Conservation (phyloP, 2,329 filamentous ascomycete genomes). For the Aureobasidium sp. region DNA sequence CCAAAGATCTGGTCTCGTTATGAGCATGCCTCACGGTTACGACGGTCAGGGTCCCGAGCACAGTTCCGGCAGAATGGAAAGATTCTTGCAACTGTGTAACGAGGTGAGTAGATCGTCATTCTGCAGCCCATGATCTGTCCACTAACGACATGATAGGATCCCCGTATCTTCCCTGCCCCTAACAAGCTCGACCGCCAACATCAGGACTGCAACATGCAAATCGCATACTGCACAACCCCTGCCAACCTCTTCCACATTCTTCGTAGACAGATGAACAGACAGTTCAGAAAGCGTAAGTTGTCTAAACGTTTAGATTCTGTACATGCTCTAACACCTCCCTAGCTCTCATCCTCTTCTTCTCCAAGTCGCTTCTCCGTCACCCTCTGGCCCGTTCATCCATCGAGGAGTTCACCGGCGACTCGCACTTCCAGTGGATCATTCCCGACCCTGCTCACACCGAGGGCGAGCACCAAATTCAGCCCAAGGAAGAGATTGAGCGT, state of each 20-base stretch:
- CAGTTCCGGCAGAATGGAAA: conserved; percentile 93
- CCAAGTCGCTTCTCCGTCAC: conserved; percentile 91
- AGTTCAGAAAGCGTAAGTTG: conserved; percentile 94
- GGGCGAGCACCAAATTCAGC: conserved; percentile 56
- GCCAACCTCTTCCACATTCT: conserved; percentile 95
- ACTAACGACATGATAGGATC: conserved; percentile 49
- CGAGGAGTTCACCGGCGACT: conserved; percentile 84
- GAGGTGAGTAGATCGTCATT: conserved; percentile 42
- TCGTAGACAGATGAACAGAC: conserved; percentile 94
- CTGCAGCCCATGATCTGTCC: not conserved
- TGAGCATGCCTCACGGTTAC: conserved; percentile 95
- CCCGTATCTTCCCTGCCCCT: conserved; percentile 77
- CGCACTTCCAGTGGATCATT: conserved; percentile 96
- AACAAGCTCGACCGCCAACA: conserved; percentile 95
- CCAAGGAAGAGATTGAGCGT: conserved; percentile 81
- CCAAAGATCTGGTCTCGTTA: conserved; percentile 91
- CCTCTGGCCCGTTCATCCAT: conserved; percentile 83
- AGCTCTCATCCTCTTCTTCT: conserved; percentile 97
- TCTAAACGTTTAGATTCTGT: not conserved
- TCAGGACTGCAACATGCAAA: conserved; percentile 99
- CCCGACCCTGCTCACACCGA: conserved; percentile 77
- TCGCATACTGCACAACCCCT: conserved; percentile 94
- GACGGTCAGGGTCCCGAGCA: conserved; percentile 98
- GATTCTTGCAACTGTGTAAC: conserved; percentile 94
- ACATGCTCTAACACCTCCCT: conserved; percentile 21